These are phyloP conservation scores for Primulina eburnea DNA, from an alignment of 257 asterid genomes.

Conservation along the genomic window DNA sequence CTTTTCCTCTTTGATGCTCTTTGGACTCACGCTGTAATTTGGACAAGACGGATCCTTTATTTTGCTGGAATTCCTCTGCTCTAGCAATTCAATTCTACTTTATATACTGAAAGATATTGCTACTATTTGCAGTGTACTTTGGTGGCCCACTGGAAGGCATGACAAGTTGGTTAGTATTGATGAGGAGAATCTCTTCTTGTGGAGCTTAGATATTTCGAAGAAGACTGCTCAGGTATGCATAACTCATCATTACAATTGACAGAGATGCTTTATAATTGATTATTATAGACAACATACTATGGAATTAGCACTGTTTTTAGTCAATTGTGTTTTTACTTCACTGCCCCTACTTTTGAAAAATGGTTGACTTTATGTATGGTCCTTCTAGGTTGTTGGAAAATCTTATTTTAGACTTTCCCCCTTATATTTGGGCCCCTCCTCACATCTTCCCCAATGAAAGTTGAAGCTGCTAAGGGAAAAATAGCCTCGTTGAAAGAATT, in stretches of 20 bases:
- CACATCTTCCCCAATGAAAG: background rate
- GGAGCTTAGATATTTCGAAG: constrained; percentile 87
- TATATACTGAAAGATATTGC: constrained; percentile 27
- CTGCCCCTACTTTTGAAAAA: no score
- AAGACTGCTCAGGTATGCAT: constrained; percentile 85
- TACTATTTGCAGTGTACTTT: constrained; percentile 57
- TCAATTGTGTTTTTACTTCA: background rate
- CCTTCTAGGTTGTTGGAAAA: background rate
- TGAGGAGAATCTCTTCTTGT: constrained; percentile 76
- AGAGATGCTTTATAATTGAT: constrained; percentile 22
- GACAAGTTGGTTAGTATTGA: constrained; percentile 89
- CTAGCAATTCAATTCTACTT: constrained; percentile 21
- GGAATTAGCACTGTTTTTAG: constrained; percentile 6
- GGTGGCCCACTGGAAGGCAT: constrained; percentile 99
- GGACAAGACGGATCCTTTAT: background rate
- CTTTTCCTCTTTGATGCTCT: constrained; percentile 7
- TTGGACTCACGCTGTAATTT: background rate
- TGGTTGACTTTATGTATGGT: background rate
- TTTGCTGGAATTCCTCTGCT: constrained; percentile 3
- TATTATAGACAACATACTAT: constrained; percentile 5
- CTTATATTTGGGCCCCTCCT: constrained; percentile 3
- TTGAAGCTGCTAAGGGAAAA: constrained; percentile 3
- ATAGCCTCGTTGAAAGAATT: background rate
- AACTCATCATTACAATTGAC: constrained; percentile 17
- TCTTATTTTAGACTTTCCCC: background rate